Evolutionary conservation across 345 rosid species (phyloP).

Genomic region (Linum trigynum): DNA sequence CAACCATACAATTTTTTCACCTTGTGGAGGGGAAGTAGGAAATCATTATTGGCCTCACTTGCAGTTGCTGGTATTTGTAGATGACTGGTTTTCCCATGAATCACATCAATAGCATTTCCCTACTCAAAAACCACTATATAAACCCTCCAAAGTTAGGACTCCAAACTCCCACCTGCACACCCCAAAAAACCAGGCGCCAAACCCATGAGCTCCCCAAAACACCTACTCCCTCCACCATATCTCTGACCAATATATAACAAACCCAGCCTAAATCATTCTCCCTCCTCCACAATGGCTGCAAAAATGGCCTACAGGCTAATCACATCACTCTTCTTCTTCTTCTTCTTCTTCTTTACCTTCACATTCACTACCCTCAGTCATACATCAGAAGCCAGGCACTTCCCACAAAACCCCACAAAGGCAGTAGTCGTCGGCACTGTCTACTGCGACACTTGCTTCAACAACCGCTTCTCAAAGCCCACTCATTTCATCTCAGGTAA

Average conservation of each 20-base stretch:
- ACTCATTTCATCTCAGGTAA: conserved; percentile 78
- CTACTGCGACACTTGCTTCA: conserved; percentile 85
- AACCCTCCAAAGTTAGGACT: background rate
- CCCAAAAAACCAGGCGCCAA: background rate
- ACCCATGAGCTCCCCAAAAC: background rate
- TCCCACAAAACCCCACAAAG: background rate
- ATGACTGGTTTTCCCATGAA: background rate
- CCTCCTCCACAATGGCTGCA: no score
- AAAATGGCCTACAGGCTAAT: no score
- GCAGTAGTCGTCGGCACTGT: conserved; percentile 77
- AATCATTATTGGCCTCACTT: background rate
- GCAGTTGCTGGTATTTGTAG: background rate
- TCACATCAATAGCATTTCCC: background rate
- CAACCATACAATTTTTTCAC: no score
- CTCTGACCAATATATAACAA: no score
- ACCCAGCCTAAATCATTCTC: no score
- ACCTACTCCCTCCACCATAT: no score
- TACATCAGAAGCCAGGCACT: background rate
- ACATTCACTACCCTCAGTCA: no score
- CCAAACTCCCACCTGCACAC: background rate
- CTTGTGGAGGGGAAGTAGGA: background rate
- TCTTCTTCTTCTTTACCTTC: no score
- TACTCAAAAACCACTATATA: background rate
- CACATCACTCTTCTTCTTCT: no score
- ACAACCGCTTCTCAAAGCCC: conserved; percentile 34